Conservation (phyloP, 345 rosid species). For the Camelina hispida region DNA sequence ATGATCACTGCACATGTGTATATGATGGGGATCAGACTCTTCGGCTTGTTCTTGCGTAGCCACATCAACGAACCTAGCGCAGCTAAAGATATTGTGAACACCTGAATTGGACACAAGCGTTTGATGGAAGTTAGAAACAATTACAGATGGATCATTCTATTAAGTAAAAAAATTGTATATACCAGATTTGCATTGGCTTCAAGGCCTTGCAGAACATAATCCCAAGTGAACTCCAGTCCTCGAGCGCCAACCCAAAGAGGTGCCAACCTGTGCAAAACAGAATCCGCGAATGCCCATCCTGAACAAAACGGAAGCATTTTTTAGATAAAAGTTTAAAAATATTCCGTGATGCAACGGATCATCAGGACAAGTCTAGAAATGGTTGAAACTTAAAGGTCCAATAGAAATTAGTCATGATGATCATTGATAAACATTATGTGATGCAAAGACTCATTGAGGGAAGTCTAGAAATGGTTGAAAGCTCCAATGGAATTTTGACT, state of each 20-base stretch:
- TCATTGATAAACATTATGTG: background rate
- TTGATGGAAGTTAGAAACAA: slow-evolving; percentile 8
- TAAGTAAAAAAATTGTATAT: slow-evolving; percentile 12
- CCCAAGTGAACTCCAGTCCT: slow-evolving; percentile 97
- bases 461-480: background rate
- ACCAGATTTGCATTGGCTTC: slow-evolving; percentile 99
- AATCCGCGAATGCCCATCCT: slow-evolving; percentile 99
- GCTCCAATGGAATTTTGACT: background rate
- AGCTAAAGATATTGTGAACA: slow-evolving; percentile 85
- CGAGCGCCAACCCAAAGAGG: slow-evolving; percentile 98
- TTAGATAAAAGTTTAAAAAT: background rate
- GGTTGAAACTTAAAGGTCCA: background rate
- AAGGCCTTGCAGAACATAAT: slow-evolving; percentile 85
- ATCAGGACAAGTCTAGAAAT: background rate
- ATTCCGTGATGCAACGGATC: background rate
- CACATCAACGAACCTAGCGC: slow-evolving; percentile 97
- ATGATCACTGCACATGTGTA: slow-evolving; percentile 86
- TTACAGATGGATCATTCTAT: background rate
- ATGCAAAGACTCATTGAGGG: too few relatives aligned
- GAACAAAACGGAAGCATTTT: slow-evolving; percentile 17
- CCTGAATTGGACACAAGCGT: slow-evolving; percentile 52
- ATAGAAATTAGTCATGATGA: background rate
- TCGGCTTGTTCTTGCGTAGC: slow-evolving; percentile 97
- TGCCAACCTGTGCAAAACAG: slow-evolving; percentile 90
- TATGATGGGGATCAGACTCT: slow-evolving; percentile 80